Conservation (phyloP, 148 eudicot species). For the Vaccinium macrocarpon region DNA sequence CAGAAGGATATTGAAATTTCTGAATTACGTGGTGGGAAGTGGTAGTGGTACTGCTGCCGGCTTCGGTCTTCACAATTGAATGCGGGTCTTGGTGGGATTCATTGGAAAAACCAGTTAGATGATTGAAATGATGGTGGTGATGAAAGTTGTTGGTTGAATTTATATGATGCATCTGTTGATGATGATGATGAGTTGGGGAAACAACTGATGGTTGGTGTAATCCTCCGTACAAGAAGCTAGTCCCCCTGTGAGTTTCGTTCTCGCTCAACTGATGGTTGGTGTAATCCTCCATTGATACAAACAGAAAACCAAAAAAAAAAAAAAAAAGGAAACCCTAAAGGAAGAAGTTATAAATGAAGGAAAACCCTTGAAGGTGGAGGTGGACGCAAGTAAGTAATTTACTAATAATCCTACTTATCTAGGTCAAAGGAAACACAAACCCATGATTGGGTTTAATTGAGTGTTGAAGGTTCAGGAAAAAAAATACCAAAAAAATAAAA, state of each 20-base stretch:
- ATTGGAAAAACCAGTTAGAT: constrained; percentile 21
- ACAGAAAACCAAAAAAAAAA: background rate
- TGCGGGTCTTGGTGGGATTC: constrained; percentile 10
- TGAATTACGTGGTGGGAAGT: constrained; percentile 14
- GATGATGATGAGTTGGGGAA: constrained; percentile 25
- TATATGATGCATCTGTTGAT: background rate
- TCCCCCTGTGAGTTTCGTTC: constrained; percentile 21
- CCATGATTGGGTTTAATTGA: background rate
- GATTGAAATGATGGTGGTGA: constrained; percentile 14
- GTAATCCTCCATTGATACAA: constrained; percentile 38
- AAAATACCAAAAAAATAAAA: background rate
- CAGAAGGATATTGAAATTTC: constrained; percentile 25
- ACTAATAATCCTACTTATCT: background rate
- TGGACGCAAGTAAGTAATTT: background rate
- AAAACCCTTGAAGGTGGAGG: constrained; percentile 5
- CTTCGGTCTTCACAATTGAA: constrained; percentile 43
- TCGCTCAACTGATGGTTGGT: constrained; percentile 29
- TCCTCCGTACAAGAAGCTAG: constrained; percentile 32
- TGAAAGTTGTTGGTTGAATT: constrained; percentile 19
- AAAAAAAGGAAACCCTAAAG: background rate
- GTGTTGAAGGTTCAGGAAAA: background rate
- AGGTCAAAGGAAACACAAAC: background rate
- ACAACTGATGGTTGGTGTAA: constrained; percentile 11
- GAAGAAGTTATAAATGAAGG: background rate
- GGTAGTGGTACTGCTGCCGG: constrained; percentile 11